Percentiles rank a stretch among this genome's conserved stretches.
Evolutionary conservation across 345 rosid genomes (phyloP).

Genomic region (Microcos paniculata): DNA sequence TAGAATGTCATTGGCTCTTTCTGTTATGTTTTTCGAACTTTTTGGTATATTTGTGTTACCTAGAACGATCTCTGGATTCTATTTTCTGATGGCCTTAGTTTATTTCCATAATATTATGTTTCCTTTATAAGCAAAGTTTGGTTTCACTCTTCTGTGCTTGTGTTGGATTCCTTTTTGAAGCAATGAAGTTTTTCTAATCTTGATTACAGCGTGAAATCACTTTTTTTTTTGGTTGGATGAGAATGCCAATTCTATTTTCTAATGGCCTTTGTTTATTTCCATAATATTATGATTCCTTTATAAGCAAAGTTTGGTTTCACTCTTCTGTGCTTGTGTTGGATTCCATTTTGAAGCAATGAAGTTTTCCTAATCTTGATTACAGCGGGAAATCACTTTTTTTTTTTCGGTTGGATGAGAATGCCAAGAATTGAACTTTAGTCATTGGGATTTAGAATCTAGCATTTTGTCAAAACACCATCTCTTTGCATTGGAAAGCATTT

Average conservation of each 20-base stretch:
- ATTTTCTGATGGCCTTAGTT: neutral
- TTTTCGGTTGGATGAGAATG: too few relatives aligned
- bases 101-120: neutral
- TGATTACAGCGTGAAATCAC: neutral
- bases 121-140: neutral
- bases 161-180: neutral
- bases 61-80: conserved; percentile 1
- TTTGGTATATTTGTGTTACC: neutral
- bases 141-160: too few relatives aligned
- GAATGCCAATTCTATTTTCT: neutral
- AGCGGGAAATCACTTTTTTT: too few relatives aligned
- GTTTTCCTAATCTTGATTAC: neutral
- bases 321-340: too few relatives aligned
- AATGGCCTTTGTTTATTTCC: neutral
- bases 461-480: too few relatives aligned
- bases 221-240: too few relatives aligned
- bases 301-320: neutral
- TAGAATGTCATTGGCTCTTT: neutral
- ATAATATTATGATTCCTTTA: neutral
- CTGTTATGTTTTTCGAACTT: neutral
- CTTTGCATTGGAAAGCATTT: too few relatives aligned
- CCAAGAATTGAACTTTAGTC: too few relatives aligned
- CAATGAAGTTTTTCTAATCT: neutral
- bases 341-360: neutral
- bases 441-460: too few relatives aligned